phyloP scores from a whole-genome alignment of 345 rosid genomes.

The Dimocarpus longan region DNA sequence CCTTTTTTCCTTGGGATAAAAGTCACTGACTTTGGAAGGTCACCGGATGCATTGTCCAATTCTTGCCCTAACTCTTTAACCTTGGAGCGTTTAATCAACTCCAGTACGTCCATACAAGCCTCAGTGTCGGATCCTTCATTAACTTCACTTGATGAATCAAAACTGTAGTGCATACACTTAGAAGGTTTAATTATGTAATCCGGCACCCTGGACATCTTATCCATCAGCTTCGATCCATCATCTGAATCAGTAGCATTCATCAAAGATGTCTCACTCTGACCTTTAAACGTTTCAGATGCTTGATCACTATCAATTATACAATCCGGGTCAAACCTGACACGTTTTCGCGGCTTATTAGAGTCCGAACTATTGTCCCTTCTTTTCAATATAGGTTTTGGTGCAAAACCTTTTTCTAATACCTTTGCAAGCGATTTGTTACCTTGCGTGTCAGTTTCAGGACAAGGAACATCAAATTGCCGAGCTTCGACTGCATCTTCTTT shows the following conservation, averaged over 20 bases:
- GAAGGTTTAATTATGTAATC: slow-evolving; percentile 68
- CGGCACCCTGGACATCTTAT: slow-evolving; percentile 40
- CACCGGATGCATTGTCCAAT: slow-evolving; percentile 17
- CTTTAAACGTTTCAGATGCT: slow-evolving; percentile 24
- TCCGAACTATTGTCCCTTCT: slow-evolving; percentile 51
- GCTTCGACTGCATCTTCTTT: slow-evolving; percentile 77
- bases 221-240: slow-evolving; percentile 8
- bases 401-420: slow-evolving; percentile 15
- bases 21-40: slow-evolving; percentile 39
- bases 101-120: slow-evolving; percentile 41
- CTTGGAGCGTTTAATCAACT: slow-evolving; percentile 30
- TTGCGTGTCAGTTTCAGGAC: slow-evolving; percentile 31
- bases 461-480: slow-evolving; percentile 20
- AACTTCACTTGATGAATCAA: slow-evolving; percentile 41
- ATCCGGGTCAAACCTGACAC: slow-evolving; percentile 61
- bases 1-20: slow-evolving; percentile 57
- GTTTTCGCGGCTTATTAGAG: slow-evolving; percentile 48
- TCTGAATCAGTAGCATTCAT: slow-evolving; percentile 29
- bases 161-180: slow-evolving; percentile 55
- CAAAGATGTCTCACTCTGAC: slow-evolving; percentile 16
- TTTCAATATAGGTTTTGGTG: slow-evolving; percentile 58
- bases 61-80: slow-evolving; percentile 31
- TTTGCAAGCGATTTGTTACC: slow-evolving; percentile 17
- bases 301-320: slow-evolving; percentile 29
- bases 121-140: slow-evolving; percentile 42